Conservation (phyloP, 164 flowering plant species). For the Cinnamomum chago region DNA sequence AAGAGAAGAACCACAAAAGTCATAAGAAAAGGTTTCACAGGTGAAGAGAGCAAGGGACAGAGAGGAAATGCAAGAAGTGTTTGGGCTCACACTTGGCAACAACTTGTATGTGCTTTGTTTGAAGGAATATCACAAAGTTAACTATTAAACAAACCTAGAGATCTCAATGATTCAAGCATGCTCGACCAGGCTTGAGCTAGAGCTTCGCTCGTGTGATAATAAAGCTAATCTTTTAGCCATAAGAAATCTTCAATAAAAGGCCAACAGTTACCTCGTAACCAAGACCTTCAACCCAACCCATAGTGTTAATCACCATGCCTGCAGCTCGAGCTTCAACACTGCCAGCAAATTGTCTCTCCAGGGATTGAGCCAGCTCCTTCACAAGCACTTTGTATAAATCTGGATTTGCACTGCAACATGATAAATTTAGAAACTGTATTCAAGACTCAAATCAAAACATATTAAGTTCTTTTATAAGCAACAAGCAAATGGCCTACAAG, state of each 20-base stretch:
- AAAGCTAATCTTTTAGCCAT: not conserved
- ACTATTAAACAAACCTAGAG: too few relatives aligned
- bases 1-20: too few relatives aligned
- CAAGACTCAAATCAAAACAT: not conserved
- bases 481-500: not conserved
- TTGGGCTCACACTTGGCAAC: too few relatives aligned
- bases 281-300: slow-evolving; percentile 96
- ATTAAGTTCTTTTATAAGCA: not conserved
- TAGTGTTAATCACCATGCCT: slow-evolving; percentile 97
- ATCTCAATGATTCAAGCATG: too few relatives aligned
- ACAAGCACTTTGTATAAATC: slow-evolving; percentile 81
- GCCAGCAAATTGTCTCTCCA: slow-evolving; percentile 79
- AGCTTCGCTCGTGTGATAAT: too few relatives aligned
- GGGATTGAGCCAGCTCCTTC: slow-evolving; percentile 75
- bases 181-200: too few relatives aligned
- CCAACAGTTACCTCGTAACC: slow-evolving; percentile 72
- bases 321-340: slow-evolving; percentile 87
- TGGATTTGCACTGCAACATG: slow-evolving; percentile 56
- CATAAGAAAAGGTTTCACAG: too few relatives aligned
- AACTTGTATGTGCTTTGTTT: too few relatives aligned
- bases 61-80: too few relatives aligned
- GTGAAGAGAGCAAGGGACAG: too few relatives aligned
- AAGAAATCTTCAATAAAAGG: not conserved
- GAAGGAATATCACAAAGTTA: too few relatives aligned
- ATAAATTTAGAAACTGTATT: slow-evolving; percentile 2